phyloP scores from a whole-genome alignment of 192 early-diverging fungal species.

The Coemansia asiatica region DNA sequence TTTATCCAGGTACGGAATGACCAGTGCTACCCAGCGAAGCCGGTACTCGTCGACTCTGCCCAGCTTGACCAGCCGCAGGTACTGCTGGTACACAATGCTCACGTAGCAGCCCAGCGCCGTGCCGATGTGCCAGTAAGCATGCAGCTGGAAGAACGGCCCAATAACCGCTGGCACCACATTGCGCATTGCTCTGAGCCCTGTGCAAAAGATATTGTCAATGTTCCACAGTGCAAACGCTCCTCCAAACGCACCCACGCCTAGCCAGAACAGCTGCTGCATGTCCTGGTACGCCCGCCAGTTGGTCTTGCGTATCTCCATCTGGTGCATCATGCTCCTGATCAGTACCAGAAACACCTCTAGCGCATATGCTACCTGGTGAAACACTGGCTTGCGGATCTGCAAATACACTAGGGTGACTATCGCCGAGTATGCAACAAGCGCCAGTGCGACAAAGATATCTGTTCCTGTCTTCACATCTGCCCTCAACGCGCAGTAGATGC shows the following conservation, averaged over 20 bases:
- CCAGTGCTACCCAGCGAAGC: conserved; percentile 27
- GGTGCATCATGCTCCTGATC: conserved; percentile 52
- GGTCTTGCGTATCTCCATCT: conserved; percentile 42
- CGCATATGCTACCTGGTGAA: conserved; percentile 67
- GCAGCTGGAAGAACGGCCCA: conserved; percentile 60
- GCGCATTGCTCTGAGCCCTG: conserved; percentile 55
- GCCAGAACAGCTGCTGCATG: conserved; percentile 38
- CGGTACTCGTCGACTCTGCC: conserved; percentile 39
- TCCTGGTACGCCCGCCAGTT: conserved; percentile 38
- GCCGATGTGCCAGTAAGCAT: conserved; percentile 69
- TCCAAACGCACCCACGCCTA: conserved; percentile 50
- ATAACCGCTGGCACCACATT: conserved; percentile 53
- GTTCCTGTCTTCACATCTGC: conserved; percentile 50
- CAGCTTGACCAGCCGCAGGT: conserved; percentile 57
- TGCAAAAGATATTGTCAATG: conserved; percentile 75
- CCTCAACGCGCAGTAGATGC: conserved; percentile 56
- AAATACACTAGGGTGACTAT: conserved; percentile 63
- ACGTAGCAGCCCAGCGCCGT: conserved; percentile 60
- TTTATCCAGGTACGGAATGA: conserved; percentile 53
- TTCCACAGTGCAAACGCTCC: conserved; percentile 72
- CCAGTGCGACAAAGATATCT: conserved; percentile 48
- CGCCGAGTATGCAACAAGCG: conserved; percentile 56
- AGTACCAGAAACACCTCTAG: conserved; percentile 57
- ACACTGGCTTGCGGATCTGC: conserved; percentile 65
- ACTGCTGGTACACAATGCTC: conserved; percentile 60